Conservation (phyloP, 768 basidiomycete species). For the Hygrocybe coccinea region DNA sequence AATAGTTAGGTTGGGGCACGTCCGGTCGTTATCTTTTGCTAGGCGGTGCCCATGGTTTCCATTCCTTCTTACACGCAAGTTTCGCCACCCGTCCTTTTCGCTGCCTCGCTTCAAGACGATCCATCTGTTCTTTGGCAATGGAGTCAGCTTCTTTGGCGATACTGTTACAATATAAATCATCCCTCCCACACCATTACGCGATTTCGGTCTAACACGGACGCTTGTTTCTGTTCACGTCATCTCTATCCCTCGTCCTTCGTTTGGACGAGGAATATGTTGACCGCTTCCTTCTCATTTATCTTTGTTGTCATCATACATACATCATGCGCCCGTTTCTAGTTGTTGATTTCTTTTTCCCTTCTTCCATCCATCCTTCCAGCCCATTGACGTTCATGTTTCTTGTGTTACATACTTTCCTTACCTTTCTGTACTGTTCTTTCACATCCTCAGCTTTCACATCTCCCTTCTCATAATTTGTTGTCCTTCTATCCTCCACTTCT, state of each 20-base stretch:
- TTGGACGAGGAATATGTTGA: constrained; percentile 21
- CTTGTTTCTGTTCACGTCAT: constrained; percentile 60
- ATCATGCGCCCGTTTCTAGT: constrained; percentile 30
- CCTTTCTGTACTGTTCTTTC: constrained; percentile 9
- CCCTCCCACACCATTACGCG: constrained; percentile 21
- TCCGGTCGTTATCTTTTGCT: constrained; percentile 32
- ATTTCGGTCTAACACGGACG: constrained; percentile 61
- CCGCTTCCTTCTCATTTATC: constrained; percentile 30
- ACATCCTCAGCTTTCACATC: constrained; percentile 7
- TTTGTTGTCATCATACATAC: constrained; percentile 11
- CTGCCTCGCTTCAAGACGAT: not conserved
- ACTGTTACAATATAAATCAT: constrained; percentile 21
- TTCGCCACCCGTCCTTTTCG: constrained; percentile 6
- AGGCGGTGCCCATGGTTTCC: constrained; percentile 26
- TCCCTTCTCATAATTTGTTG: constrained; percentile 39
- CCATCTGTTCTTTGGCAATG: not conserved
- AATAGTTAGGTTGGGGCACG: constrained; percentile 37
- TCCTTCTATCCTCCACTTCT: constrained; percentile 67
- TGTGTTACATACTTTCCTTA: constrained; percentile 5
- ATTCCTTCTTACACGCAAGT: constrained; percentile 20
- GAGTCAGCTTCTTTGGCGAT: not conserved
- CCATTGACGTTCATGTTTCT: not conserved
- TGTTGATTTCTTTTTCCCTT: not conserved
- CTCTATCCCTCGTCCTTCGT: constrained; percentile 6
- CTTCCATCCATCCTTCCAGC: not conserved